Percentiles rank a stretch among this genome's conserved stretches.
Evolutionary conservation across 257 asterid genomes (phyloP).

Genomic region (Rubia yunnanensis): DNA sequence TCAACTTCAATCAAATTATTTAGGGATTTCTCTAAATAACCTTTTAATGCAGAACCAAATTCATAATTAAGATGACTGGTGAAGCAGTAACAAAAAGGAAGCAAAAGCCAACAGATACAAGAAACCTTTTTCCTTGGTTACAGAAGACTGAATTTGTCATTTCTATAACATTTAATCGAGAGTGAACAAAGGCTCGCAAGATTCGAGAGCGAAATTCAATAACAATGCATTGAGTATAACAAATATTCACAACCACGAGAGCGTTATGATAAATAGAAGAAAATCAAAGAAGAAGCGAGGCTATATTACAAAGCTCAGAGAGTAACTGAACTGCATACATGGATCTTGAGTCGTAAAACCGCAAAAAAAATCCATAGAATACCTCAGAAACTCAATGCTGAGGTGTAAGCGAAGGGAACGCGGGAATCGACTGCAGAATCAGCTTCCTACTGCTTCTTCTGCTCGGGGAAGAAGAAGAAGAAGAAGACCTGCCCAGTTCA

Average conservation of each 20-base stretch:
- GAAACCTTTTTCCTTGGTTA: too few relatives aligned
- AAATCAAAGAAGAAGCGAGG: constrained; percentile 5
- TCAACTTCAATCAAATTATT: too few relatives aligned
- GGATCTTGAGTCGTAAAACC: background rate
- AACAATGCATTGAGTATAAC: background rate
- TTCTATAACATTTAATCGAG: background rate
- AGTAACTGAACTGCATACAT: background rate
- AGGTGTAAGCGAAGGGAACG: constrained; percentile 62
- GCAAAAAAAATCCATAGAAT: background rate
- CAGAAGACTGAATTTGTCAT: background rate
- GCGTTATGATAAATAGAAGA: background rate
- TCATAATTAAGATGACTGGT: too few relatives aligned
- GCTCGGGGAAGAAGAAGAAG: constrained; percentile 13
- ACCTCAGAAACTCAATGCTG: constrained; percentile 32
- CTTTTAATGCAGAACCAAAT: background rate
- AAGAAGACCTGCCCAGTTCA: constrained; percentile 19
- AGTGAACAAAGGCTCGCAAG: background rate
- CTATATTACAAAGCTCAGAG: constrained; percentile 19
- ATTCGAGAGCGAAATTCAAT: too few relatives aligned
- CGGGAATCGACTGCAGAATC: constrained; percentile 62
- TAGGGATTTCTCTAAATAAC: background rate
- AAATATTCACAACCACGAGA: background rate
- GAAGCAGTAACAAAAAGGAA: too few relatives aligned
- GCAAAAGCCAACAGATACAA: too few relatives aligned
- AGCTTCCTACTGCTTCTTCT: constrained; percentile 63